These are phyloP conservation scores for Penicillium desertorum DNA, from an alignment of 495 filamentous ascomycete species.

Conservation along the genomic window DNA sequence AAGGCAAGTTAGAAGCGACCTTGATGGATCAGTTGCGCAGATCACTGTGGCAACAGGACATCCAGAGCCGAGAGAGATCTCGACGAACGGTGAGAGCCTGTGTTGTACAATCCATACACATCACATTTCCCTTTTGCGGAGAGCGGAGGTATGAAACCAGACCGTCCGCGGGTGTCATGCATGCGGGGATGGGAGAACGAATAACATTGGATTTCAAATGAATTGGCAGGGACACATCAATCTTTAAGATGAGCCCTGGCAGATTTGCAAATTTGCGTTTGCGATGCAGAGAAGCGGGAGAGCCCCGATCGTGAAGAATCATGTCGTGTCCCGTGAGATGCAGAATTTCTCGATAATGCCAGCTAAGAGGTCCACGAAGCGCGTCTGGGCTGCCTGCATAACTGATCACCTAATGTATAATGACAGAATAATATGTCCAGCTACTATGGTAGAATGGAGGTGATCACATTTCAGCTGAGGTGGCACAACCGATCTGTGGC, in stretches of 20 bases:
- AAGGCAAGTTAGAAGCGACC: not conserved
- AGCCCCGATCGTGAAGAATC: slow-evolving; percentile 1
- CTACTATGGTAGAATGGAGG: slow-evolving; percentile 1
- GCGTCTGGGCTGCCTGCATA: not conserved
- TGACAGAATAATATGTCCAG: not conserved
- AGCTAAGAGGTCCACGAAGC: not conserved
- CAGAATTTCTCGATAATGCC: not conserved
- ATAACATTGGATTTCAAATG: slow-evolving; percentile 5
- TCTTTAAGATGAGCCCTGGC: not conserved
- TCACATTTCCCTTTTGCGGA: slow-evolving; percentile 23
- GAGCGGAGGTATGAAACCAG: slow-evolving; percentile 11
- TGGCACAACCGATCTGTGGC: slow-evolving; percentile 13
- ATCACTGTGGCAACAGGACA: slow-evolving; percentile 9
- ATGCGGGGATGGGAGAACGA: slow-evolving; percentile 4
- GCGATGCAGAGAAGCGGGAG: not conserved
- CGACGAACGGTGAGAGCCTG: slow-evolving; percentile 21
- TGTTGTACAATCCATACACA: slow-evolving; percentile 21
- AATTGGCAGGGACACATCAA: not conserved
- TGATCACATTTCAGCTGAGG: slow-evolving; percentile 15
- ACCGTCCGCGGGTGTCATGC: slow-evolving; percentile 2
- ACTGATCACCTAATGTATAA: not conserved
- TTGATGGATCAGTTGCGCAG: slow-evolving; percentile 24
- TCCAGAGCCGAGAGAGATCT: not conserved
- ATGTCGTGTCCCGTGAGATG: slow-evolving; percentile 1
- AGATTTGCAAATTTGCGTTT: not conserved